Percentiles rank a stretch among this genome's conserved stretches.
Conservation (phyloP, 208 protist genomes). For the Crithidia fasciculata region DNA sequence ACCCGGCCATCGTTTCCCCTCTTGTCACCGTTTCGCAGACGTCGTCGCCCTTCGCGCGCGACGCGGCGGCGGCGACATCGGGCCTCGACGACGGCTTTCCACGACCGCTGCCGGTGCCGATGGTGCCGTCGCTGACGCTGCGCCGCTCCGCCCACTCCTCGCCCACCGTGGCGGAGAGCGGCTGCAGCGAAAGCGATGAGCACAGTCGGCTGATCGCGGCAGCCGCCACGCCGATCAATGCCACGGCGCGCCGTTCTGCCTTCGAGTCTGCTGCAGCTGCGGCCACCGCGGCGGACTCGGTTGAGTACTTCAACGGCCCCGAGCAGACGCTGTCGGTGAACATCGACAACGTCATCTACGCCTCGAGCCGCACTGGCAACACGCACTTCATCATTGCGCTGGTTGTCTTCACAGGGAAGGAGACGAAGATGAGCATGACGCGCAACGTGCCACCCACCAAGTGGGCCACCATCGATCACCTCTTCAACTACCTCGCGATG, state of each 20-base stretch:
- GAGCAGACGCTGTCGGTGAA: conserved; percentile 40
- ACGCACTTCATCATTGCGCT: conserved; percentile 84
- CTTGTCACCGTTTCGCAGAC: conserved; percentile 11
- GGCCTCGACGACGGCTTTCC: conserved; percentile 3
- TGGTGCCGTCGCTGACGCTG: conserved; percentile 16
- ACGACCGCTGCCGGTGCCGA: conserved; percentile 7
- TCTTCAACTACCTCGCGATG: conserved; percentile 82
- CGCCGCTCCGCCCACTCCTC: conserved; percentile 10
- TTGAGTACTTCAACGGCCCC: conserved; percentile 12
- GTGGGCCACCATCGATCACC: conserved; percentile 88
- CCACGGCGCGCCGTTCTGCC: neutral
- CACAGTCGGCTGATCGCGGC: conserved; percentile 8
- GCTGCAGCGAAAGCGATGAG: conserved; percentile 8
- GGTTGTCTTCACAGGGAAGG: conserved; percentile 92
- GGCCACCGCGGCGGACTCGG: neutral
- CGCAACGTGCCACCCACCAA: conserved; percentile 81
- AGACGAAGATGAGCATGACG: conserved; percentile 93
- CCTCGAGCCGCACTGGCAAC: conserved; percentile 80
- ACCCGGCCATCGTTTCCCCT: neutral
- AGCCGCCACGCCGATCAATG: neutral
- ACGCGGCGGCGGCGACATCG: neutral
- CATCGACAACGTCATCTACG: conserved; percentile 79
- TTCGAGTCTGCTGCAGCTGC: neutral
- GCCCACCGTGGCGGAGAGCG: neutral
- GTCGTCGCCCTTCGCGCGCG: neutral